Base-by-base conservation (phyloP, 768 basidiomycete species). In the Trametes gibbosa region DNA sequence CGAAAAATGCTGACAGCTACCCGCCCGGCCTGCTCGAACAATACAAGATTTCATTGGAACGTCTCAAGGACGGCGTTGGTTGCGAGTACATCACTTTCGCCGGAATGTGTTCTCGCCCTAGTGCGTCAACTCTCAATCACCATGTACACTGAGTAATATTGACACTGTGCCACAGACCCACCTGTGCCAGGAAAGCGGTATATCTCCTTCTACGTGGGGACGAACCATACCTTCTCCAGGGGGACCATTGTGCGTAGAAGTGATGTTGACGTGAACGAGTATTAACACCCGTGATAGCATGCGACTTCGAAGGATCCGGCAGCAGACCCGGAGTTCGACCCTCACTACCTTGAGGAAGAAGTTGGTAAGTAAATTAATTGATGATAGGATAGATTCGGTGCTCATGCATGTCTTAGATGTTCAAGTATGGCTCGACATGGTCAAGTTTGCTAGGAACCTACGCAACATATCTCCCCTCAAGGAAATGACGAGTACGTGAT, bases 171-270 rank as follows among this genome's bases (percentile, higher is more conserved):
- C 19, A 34, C 34, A 77, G 76, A 72, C 39, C 65, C 69, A 0
- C 74, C 76, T 0, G 72, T 71, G 55, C 62, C 72, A 0, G 76
- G 75, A 1, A 79, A 78, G 64, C 72, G 68, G 19, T 83, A 83
- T 62, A 45, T 79, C 23, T 75, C 77, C 0, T 42, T 82, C 16
- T 48, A 72, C 5, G 65, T 64, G 6, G 70, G 72, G 0, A 62
- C 74, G n/a, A 79, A 79, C 53, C 77, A 83, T 49, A 73, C 73
- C 1, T 75, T 81, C 61, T 80, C 78, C 10, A 69, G 81, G 13
- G 82, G 83, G 1, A 74, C 77, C 0, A 78, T 84, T 56, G 81
- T 81, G 50, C 39, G 77, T 70, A 9, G 24, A 1, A 24, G 32
- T 34, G 17, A 34, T 24, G 3, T 40, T 27, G 4, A 23, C 14